Conservation (phyloP, 306 rosid species). For the Neltuma alba region DNA sequence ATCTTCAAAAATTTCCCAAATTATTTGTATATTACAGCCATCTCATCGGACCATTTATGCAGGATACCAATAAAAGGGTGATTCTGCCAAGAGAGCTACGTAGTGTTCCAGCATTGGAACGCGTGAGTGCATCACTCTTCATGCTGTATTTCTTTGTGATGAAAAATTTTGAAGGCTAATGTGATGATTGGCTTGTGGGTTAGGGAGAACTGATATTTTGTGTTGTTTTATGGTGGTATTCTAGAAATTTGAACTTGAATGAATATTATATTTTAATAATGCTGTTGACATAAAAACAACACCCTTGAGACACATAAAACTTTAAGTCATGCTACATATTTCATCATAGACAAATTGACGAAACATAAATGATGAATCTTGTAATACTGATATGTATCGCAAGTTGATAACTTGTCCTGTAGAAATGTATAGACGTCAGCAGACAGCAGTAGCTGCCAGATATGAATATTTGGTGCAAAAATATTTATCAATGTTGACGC, state of each 20-base stretch:
- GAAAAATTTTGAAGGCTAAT: constrained; percentile 27
- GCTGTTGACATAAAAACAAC: background rate
- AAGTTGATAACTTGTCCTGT: background rate
- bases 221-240: background rate
- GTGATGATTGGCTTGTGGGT: constrained; percentile 4
- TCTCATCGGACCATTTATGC: constrained; percentile 45
- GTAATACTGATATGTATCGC: background rate
- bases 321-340: background rate
- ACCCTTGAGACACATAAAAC: background rate
- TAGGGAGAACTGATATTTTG: background rate
- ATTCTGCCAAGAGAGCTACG: constrained; percentile 88
- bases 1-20: constrained; percentile 12
- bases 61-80: constrained; percentile 84
- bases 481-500: background rate
- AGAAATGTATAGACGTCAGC: background rate
- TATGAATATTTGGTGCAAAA: constrained; percentile 30
- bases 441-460: background rate
- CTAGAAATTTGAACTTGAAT: background rate
- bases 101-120: constrained; percentile 72
- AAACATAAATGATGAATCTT: background rate
- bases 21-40: constrained; percentile 6
- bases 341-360: background rate
- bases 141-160: constrained; percentile 30
- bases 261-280: background rate
- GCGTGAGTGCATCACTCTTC: constrained; percentile 53